Base-by-base conservation (phyloP, 805 yeast species). In the Hanseniaspora pseudoguilliermondii region DNA sequence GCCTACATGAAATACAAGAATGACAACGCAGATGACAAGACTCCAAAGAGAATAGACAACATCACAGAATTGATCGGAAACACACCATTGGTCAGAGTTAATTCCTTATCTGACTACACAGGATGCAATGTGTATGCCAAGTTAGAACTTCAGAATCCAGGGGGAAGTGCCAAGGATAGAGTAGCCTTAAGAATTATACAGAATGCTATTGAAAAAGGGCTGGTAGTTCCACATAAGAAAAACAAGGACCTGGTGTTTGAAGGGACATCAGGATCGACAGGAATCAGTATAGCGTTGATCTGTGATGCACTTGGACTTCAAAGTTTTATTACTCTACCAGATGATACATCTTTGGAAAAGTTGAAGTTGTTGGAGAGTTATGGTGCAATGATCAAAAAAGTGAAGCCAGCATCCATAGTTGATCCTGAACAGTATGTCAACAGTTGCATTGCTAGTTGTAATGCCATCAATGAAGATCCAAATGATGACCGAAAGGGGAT, bases 191-290 rank as follows among this genome's bases (percentile, higher is more conserved):
- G 93, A 3, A 84, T 91, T 47, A 84, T 91, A 18, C 72, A 79
- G 56, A 79, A 79, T 23, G 56, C 56, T 9, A 55, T 55, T 21
- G 43, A 42, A 11, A 48, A 43, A 5, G 85, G 84, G 56, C 95
- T 87, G 64, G 55, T 61, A 5, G 50, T 63, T 47, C 93, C 93
- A 0, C 64, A 72, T 6, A 66, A 90, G 41, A 65, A 71, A 5
- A 69, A 74, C 53, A 88, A 86, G 1, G 93, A 87, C 63, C 73
- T 81, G 15, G 84, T 91, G 1, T 89, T 82, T 67, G 98, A 91
- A 71, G 98, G 98, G 8, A 93, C 98, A 0, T 83, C 93, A 11
- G 98, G 98, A 0, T 89, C 97, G 0, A 91, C 98, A 0, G 98
- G 98, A 2, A 93, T 93, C 13, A 86, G 96, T 1, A 77, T 91